phyloP scores from a whole-genome alignment of 1,284 basidiomycete species.

The Ceratobasidium papillatum region DNA sequence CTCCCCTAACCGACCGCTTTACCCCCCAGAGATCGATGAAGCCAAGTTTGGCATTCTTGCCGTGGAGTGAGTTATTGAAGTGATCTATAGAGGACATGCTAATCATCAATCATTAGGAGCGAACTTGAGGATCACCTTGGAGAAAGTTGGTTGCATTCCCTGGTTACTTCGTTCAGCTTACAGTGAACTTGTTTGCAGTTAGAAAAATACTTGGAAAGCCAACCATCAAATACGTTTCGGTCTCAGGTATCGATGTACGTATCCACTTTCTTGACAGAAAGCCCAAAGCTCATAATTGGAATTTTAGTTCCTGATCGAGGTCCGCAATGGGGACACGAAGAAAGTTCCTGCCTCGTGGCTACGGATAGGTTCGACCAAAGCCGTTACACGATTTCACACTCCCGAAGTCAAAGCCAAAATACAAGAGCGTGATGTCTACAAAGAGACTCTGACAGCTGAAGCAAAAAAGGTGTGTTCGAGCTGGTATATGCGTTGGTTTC shows the following conservation, averaged over 20 bases:
- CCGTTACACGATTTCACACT: conserved; percentile 80
- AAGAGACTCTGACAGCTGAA: conserved; percentile 75
- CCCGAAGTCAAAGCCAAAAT: conserved; percentile 74
- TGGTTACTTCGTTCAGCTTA: background rate
- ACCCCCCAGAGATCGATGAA: conserved; percentile 8
- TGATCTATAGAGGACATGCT: conserved; percentile 53
- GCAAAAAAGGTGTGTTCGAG: conserved; percentile 19
- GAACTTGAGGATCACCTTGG: conserved; percentile 83
- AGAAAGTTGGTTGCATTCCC: conserved; percentile 58
- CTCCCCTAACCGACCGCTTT: conserved; percentile 55
- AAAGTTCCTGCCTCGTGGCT: conserved; percentile 84
- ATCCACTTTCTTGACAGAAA: background rate
- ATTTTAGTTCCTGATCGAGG: conserved; percentile 45
- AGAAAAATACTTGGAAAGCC: conserved; percentile 79
- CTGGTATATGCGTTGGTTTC: background rate
- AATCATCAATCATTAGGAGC: conserved; percentile 58
- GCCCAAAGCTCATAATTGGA: background rate
- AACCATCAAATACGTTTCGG: conserved; percentile 75
- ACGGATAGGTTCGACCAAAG: conserved; percentile 83
- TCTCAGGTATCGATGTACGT: conserved; percentile 74
- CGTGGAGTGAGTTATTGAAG: conserved; percentile 45
- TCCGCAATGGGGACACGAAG: conserved; percentile 76
- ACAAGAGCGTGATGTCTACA: conserved; percentile 77
- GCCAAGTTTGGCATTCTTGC: conserved; percentile 41
- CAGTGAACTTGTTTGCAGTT: conserved; percentile 56